Conservation (phyloP, 2,329 filamentous ascomycete species). For the Endoconidiophora laricicola region DNA sequence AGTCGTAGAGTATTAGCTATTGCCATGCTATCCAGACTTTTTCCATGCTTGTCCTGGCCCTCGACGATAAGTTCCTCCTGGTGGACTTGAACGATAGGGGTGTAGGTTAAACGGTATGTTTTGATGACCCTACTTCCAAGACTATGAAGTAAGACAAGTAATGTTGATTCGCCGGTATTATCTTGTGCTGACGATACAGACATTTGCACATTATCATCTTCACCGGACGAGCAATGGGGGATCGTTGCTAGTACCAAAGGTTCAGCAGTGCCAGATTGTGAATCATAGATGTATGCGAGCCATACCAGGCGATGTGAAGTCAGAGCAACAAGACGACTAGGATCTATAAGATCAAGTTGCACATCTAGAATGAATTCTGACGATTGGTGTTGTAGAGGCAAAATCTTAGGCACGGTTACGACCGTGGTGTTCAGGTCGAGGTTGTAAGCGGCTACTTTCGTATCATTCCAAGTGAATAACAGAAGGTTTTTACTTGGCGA, state of each 20-base stretch:
- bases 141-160: too few species aligned
- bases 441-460: constrained; percentile 5
- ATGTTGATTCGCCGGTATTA: too few species aligned
- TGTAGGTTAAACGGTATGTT: background rate
- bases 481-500: background rate
- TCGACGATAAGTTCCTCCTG: background rate
- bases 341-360: constrained; percentile 5
- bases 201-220: constrained; percentile 7
- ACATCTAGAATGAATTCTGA: constrained; percentile 11
- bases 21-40: background rate
- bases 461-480: constrained; percentile 11
- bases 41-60: background rate
- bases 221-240: background rate
- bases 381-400: background rate
- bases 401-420: constrained; percentile 3
- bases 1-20: background rate
- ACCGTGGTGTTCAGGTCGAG: background rate
- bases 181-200: background rate
- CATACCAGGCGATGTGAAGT: constrained; percentile 11
- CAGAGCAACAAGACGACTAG: constrained; percentile 10
- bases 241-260: background rate
- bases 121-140: too few species aligned
- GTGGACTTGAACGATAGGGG: background rate
- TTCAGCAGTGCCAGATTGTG: background rate
- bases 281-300: constrained; percentile 5